Evolutionary conservation across 2,329 filamentous ascomycete species (phyloP).

Genomic region (Pseudocercospora cruenta): DNA sequence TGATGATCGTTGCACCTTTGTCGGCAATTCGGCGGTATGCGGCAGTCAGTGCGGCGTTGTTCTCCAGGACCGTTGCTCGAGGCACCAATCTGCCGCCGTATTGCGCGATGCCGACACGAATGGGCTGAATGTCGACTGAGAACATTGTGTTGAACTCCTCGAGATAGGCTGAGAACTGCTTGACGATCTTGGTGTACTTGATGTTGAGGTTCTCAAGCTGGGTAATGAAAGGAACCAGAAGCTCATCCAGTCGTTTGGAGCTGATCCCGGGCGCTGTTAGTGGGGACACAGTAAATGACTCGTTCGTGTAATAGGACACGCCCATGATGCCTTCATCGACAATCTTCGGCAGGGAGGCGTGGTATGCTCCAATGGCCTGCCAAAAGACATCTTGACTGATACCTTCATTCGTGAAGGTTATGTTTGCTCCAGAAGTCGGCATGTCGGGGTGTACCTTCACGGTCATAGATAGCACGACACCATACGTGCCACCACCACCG

Average conservation of each 20-base stretch:
- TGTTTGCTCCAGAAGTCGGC: conserved; percentile 48
- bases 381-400: conserved; percentile 24
- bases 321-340: conserved; percentile 56
- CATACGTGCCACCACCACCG: conserved; percentile 64
- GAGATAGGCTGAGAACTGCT: conserved; percentile 11
- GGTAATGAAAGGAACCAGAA: conserved; percentile 52
- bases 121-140: not conserved
- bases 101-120: conserved; percentile 17
- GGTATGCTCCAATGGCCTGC: conserved; percentile 52
- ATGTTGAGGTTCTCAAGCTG: conserved; percentile 45
- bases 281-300: conserved; percentile 52
- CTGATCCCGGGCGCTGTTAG: conserved; percentile 55
- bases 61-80: conserved; percentile 18
- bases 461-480: conserved; percentile 60
- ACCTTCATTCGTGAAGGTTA: conserved; percentile 45
- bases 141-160: conserved; percentile 14
- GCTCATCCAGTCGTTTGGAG: conserved; percentile 45
- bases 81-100: conserved; percentile 18
- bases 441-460: conserved; percentile 54
- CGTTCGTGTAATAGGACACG: conserved; percentile 57
- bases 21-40: conserved; percentile 43
- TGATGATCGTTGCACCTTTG: conserved; percentile 42
- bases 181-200: conserved; percentile 32
- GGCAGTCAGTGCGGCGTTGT: conserved; percentile 39
- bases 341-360: conserved; percentile 53